Evolutionary conservation across 306 rosid genomes (phyloP).

Genomic region (Quercus bicolor): DNA sequence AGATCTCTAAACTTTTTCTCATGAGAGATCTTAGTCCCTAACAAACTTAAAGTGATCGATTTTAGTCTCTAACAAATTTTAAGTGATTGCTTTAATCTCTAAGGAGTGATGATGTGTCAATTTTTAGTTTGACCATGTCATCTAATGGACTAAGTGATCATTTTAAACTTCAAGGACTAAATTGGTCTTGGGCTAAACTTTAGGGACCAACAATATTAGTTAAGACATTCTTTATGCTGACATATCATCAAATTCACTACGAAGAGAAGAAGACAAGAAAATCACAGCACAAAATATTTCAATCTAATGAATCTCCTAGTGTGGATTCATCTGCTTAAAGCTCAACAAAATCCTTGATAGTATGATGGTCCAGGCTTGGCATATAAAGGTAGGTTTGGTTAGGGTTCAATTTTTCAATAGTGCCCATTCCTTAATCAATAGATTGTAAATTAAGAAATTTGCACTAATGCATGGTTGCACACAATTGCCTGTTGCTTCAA

Average conservation of each 20-base stretch:
- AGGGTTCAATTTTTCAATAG: neutral
- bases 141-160: no score
- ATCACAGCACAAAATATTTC: neutral
- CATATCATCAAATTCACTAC: neutral
- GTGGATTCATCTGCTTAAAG: neutral
- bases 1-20: no score
- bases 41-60: no score
- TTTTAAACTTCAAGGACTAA: no score
- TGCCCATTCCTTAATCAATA: neutral
- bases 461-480: no score
- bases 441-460: neutral
- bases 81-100: no score
- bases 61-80: no score
- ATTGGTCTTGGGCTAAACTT: no score
- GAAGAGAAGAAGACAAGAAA: neutral
- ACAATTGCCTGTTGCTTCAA: neutral
- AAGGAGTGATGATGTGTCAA: no score
- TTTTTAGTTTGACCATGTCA: no score
- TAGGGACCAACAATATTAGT: no score
- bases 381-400: neutral
- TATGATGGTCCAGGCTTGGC: neutral
- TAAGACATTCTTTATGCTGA: neutral
- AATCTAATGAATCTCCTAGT: neutral
- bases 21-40: no score
- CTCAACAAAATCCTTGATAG: neutral